Evolutionary conservation across 2,329 filamentous ascomycete genomes (phyloP).

Genomic region (Alternaria sp.): DNA sequence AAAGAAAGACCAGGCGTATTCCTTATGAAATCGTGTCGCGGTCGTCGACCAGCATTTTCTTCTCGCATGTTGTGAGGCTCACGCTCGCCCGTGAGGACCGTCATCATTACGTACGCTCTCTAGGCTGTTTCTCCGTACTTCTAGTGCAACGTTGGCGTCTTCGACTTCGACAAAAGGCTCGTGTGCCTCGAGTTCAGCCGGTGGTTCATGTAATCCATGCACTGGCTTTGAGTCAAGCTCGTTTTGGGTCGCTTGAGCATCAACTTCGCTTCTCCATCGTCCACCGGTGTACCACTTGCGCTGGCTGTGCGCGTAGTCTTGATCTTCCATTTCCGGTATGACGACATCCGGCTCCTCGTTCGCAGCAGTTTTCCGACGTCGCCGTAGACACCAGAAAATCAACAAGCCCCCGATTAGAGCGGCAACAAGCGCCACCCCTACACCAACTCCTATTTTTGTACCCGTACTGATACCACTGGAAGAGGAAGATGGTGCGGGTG

Average conservation of each 20-base stretch:
- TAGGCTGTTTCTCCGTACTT: background rate
- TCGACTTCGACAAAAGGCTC: background rate
- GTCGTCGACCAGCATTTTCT: background rate
- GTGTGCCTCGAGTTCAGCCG: background rate
- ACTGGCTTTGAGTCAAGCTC: conserved; percentile 14
- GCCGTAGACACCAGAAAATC: background rate
- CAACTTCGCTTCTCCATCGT: no score
- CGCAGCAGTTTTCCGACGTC: background rate
- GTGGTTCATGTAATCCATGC: conserved; percentile 7
- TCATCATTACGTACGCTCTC: background rate
- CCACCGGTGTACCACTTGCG: conserved; percentile 9
- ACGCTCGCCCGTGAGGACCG: background rate
- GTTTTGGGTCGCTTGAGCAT: background rate
- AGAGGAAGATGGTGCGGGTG: background rate
- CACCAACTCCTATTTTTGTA: background rate
- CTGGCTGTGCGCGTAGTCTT: background rate
- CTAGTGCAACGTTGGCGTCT: background rate
- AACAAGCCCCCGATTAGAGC: background rate
- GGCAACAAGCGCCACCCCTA: background rate
- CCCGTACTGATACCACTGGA: background rate
- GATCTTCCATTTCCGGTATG: background rate
- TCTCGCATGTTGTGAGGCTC: no score
- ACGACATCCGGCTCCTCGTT: background rate
- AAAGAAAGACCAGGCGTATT: background rate
- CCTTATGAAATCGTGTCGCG: background rate